These are phyloP conservation scores for Xylaria sp. DNA, from an alignment of 2,329 filamentous ascomycete genomes.

Conservation along the genomic window DNA sequence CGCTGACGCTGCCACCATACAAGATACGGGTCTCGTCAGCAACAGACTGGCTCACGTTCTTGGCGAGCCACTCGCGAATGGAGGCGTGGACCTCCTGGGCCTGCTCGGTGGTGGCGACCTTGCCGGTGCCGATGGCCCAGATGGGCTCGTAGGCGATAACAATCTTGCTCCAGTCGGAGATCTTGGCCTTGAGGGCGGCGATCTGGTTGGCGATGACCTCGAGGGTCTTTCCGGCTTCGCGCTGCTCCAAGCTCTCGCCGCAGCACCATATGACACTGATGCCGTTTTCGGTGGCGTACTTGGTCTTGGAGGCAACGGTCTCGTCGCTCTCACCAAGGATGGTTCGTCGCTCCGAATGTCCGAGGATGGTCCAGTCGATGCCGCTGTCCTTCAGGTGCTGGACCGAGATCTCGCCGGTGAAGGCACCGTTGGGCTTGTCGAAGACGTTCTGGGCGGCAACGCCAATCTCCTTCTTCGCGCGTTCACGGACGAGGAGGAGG, in stretches of 20 bases:
- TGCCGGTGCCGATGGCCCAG: slow-evolving; percentile 95
- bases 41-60: slow-evolving; percentile 77
- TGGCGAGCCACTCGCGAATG: slow-evolving; percentile 88
- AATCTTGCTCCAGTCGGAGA: slow-evolving; percentile 90
- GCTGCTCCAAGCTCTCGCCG: slow-evolving; percentile 93
- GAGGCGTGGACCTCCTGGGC: slow-evolving; percentile 93
- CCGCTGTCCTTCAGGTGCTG: slow-evolving; percentile 88
- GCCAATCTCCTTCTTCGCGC: slow-evolving; percentile 78
- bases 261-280: slow-evolving; percentile 96
- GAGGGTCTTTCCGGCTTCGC: slow-evolving; percentile 86
- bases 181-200: slow-evolving; percentile 78
- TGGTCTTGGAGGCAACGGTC: slow-evolving; percentile 92
- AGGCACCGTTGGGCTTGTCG: slow-evolving; percentile 96
- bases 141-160: slow-evolving; percentile 99
- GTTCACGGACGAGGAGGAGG: slow-evolving; percentile 85
- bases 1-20: slow-evolving; percentile 95
- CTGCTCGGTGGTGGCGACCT: slow-evolving; percentile 88
- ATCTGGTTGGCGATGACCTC: slow-evolving; percentile 88
- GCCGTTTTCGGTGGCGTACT: slow-evolving; percentile 87
- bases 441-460: slow-evolving; percentile 97
- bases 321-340: slow-evolving; percentile 87
- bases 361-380: slow-evolving; percentile 90
- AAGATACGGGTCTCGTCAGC: slow-evolving; percentile 91
- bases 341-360: slow-evolving; percentile 94
- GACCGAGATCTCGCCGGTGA: slow-evolving; percentile 95